These are phyloP conservation scores for Harrya chromipes DNA, from an alignment of 768 basidiomycete genomes.

Conservation along the genomic window DNA sequence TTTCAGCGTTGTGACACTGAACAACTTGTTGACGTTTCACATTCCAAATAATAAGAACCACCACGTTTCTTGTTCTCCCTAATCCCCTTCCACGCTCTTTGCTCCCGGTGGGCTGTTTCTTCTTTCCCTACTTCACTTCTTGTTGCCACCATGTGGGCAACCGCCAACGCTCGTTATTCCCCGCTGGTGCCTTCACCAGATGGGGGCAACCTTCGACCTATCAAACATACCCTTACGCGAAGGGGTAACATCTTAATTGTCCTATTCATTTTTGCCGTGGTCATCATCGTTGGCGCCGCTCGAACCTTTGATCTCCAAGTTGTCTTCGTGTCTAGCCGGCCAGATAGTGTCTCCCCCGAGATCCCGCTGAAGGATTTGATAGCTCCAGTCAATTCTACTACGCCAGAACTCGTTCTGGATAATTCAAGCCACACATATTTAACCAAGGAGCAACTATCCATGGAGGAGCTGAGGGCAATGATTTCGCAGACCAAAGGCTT, in stretches of 20 bases:
- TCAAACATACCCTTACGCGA: conserved; percentile 6
- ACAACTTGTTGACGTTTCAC: neutral
- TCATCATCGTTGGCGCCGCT: conserved; percentile 9
- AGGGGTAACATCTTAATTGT: conserved; percentile 9
- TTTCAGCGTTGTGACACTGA: neutral
- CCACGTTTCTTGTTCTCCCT: neutral
- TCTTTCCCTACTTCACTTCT: neutral
- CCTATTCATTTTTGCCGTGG: conserved; percentile 1
- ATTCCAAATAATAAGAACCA: neutral
- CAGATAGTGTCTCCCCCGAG: conserved; percentile 1
- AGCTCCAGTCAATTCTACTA: neutral
- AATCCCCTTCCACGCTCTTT: neutral
- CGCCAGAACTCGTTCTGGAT: neutral
- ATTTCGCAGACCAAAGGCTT: conserved; percentile 39
- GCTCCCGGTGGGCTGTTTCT: conserved; percentile 9
- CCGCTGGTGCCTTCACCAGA: conserved; percentile 10
- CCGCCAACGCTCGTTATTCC: conserved; percentile 6
- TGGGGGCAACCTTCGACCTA: neutral
- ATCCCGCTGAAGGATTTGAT: neutral
- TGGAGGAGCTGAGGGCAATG: conserved; percentile 33
- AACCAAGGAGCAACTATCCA: conserved; percentile 19
- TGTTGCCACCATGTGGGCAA: conserved; percentile 16
- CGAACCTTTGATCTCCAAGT: conserved; percentile 11
- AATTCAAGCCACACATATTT: neutral
- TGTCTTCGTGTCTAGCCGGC: conserved; percentile 5